Percentiles rank a stretch among this genome's conserved stretches.
Evolutionary conservation across 148 eudicot genomes (phyloP).

Genomic region (Persicaria maculosa): DNA sequence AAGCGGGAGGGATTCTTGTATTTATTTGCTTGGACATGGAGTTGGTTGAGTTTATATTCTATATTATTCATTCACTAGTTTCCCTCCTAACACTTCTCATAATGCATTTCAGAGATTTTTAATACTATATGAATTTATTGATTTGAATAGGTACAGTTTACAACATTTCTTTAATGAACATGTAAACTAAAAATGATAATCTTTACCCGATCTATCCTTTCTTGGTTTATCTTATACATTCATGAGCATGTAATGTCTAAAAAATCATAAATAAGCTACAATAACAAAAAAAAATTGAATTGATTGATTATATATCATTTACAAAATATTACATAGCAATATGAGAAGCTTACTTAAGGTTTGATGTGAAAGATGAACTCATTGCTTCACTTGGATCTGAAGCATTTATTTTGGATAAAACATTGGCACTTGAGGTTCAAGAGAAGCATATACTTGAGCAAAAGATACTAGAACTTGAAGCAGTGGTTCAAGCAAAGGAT

Average conservation of each 20-base stretch:
- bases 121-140: background rate
- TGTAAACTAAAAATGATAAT: background rate
- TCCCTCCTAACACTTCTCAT: no score
- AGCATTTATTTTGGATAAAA: constrained; percentile 30
- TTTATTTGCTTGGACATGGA: no score
- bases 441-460: constrained; percentile 42
- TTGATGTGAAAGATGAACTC: constrained; percentile 33
- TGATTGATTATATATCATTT: no score
- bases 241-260: no score
- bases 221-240: background rate
- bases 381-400: constrained; percentile 31
- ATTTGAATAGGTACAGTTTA: background rate
- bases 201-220: background rate
- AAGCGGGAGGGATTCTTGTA: no score
- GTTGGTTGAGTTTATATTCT: no score
- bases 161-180: background rate
- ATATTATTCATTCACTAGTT: no score
- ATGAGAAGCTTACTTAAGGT: no score
- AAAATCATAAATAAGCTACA: no score
- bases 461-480: constrained; percentile 26
- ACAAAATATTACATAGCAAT: no score
- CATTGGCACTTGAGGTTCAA: constrained; percentile 29
- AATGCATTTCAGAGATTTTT: background rate
- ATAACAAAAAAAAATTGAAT: no score
- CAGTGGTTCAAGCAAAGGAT: constrained; percentile 32